These are phyloP conservation scores for Pseudogymnoascus sp. DNA, from an alignment of 2,329 filamentous ascomycete species.

Conservation along the genomic window DNA sequence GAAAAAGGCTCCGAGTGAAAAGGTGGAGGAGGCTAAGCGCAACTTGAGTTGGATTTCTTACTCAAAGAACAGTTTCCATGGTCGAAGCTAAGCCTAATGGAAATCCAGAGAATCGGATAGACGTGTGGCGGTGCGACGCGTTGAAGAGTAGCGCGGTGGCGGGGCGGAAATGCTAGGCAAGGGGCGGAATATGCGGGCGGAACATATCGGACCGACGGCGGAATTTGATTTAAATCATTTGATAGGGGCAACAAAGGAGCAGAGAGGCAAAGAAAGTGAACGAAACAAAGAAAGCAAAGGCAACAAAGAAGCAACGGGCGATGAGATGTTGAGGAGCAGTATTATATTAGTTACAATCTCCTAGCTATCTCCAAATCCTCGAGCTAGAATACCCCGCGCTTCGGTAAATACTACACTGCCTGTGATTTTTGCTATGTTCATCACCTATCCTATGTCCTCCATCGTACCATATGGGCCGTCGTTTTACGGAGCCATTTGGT, in stretches of 20 bases:
- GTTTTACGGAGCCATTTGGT: background rate
- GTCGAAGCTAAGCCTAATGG: constrained; percentile 8
- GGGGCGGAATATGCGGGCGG: background rate
- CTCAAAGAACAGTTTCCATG: background rate
- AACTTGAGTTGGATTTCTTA: constrained; percentile 6
- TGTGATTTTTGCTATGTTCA: background rate
- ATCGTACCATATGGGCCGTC: background rate
- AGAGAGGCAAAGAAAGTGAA: too few species aligned
- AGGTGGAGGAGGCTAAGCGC: constrained; percentile 5
- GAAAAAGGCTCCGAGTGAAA: constrained; percentile 7
- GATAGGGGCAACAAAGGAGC: too few species aligned
- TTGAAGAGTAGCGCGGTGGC: background rate
- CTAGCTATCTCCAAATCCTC: background rate
- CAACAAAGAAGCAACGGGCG: background rate
- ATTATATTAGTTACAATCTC: background rate
- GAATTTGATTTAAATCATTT: background rate
- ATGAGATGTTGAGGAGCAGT: background rate
- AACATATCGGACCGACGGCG: background rate
- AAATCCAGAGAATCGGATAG: constrained; percentile 9
- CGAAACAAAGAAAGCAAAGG: background rate
- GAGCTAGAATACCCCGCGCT: background rate
- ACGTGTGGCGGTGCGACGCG: background rate
- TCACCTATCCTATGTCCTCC: background rate
- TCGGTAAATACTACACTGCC: background rate
- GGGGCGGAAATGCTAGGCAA: constrained; percentile 1